Evolutionary conservation across 495 filamentous ascomycete genomes (phyloP).

Genomic region (Friedmanniomyces simplex): DNA sequence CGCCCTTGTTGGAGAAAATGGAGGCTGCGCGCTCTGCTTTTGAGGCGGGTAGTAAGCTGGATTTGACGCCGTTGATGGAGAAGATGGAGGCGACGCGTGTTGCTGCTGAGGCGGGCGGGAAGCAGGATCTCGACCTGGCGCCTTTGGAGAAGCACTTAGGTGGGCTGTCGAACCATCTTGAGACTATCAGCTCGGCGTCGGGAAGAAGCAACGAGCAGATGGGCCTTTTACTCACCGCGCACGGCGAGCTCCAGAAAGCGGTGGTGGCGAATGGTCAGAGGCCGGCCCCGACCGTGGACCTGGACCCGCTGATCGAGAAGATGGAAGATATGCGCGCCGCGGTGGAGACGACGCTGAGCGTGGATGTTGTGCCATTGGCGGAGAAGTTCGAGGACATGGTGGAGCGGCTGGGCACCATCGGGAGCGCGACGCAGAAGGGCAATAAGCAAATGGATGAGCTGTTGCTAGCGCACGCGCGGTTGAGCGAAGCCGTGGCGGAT

Average conservation of each 20-base stretch:
- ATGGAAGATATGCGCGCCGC: neutral
- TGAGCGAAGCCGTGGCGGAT: neutral
- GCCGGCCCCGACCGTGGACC: neutral
- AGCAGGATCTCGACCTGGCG: neutral
- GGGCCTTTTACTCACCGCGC: neutral
- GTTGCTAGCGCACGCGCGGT: neutral
- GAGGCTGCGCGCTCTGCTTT: neutral
- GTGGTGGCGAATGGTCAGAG: conserved; percentile 5
- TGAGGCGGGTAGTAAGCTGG: neutral
- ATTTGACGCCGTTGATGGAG: conserved; percentile 1
- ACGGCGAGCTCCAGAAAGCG: neutral
- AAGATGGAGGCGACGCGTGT: neutral
- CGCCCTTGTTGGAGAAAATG: neutral
- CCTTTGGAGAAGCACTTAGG: neutral
- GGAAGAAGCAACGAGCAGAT: neutral
- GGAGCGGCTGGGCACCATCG: neutral
- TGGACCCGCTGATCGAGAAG: neutral
- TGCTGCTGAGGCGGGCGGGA: neutral
- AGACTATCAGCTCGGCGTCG: neutral
- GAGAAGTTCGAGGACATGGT: neutral
- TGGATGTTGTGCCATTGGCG: neutral
- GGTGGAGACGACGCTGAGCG: neutral
- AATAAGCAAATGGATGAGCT: neutral
- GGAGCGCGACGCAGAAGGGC: neutral
- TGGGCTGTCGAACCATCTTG: neutral